A percentile compares a stretch with the other conserved stretches of the same genome.
phyloP scores from a whole-genome alignment of 768 basidiomycete species.

The Trametes villosa region DNA sequence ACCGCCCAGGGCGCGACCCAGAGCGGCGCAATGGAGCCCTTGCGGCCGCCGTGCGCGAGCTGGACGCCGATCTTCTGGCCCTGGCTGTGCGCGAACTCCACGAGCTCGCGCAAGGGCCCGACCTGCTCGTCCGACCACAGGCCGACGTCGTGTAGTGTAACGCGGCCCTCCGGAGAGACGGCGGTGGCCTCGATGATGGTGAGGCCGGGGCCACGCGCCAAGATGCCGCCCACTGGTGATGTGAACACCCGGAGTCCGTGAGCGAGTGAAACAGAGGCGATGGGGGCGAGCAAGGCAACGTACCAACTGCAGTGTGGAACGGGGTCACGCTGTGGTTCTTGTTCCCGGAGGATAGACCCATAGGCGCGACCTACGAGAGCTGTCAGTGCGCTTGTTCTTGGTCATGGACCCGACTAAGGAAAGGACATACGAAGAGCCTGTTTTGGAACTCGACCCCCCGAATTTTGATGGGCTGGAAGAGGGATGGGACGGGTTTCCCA shows the following conservation, averaged over 20 bases:
- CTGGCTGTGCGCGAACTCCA: constrained; percentile 71
- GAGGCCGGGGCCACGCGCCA: constrained; percentile 56
- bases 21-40: constrained; percentile 62
- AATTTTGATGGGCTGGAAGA: constrained; percentile 54
- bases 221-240: constrained; percentile 52
- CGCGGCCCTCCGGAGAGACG: constrained; percentile 60
- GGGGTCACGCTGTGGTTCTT: constrained; percentile 51
- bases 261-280: background rate
- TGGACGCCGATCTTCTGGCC: constrained; percentile 73
- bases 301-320: constrained; percentile 60
- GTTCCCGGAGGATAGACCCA: constrained; percentile 61
- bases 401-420: background rate
- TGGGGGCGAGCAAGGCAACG: constrained; percentile 1
- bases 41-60: constrained; percentile 75
- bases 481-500: background rate
- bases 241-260: background rate
- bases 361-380: constrained; percentile 48
- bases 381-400: background rate
- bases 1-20: constrained; percentile 56
- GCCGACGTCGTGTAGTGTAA: constrained; percentile 60
- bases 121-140: constrained; percentile 66
- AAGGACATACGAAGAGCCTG: constrained; percentile 29
- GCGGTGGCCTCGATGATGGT: constrained; percentile 70
- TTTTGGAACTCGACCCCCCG: constrained; percentile 36
- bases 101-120: constrained; percentile 49